Evolutionary conservation across 306 rosid species (phyloP).

Genomic region (Citrullus amarus): DNA sequence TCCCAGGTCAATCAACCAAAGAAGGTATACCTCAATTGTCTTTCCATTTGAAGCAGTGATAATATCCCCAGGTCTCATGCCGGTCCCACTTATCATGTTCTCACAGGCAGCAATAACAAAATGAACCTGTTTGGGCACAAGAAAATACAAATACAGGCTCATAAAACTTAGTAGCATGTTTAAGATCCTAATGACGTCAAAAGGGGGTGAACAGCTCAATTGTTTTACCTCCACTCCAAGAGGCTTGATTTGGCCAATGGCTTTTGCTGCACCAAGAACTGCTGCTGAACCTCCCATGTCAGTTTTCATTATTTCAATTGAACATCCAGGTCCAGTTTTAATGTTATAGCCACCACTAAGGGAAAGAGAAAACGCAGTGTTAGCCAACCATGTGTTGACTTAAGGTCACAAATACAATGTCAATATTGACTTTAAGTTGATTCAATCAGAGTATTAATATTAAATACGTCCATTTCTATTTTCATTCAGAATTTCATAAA

Average conservation of each 20-base stretch:
- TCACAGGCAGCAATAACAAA: slow-evolving; percentile 97
- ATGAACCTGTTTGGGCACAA: slow-evolving; percentile 62
- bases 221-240: slow-evolving; percentile 79
- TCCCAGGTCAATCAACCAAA: neutral
- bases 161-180: neutral
- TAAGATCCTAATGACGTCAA: neutral
- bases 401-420: neutral
- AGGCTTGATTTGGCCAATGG: slow-evolving; percentile 93
- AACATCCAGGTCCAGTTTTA: slow-evolving; percentile 97
- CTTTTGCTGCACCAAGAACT: slow-evolving; percentile 96
- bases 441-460: neutral
- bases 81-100: slow-evolving; percentile 99
- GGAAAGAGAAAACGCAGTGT: slow-evolving; percentile 10
- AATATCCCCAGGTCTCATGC: slow-evolving; percentile 98
- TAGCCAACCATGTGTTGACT: neutral
- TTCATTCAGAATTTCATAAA: neutral
- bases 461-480: neutral
- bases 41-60: slow-evolving; percentile 99
- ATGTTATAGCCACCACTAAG: slow-evolving; percentile 98
- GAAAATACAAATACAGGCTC: neutral
- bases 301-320: slow-evolving; percentile 74
- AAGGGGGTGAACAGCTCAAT: neutral
- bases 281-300: slow-evolving; percentile 99
- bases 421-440: neutral
- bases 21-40: slow-evolving; percentile 75